phyloP scores from a whole-genome alignment of 345 rosid species.

The Moricandia moricandioides region DNA sequence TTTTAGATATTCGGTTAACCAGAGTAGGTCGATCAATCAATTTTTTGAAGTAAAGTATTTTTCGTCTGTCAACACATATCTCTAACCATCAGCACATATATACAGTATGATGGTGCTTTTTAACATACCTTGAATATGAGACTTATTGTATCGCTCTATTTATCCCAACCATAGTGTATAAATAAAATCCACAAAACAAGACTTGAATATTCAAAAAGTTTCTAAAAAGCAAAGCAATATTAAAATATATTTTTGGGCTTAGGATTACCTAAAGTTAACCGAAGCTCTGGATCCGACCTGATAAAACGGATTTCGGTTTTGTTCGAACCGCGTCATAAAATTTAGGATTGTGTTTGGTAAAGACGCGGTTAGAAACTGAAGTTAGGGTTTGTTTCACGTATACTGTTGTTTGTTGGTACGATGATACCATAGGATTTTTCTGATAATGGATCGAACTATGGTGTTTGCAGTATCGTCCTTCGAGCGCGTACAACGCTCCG shows the following conservation, averaged over 20 bases:
- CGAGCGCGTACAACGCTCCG: conserved; percentile 62
- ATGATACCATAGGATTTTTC: not conserved
- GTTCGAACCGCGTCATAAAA: not conserved
- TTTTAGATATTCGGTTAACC: not conserved
- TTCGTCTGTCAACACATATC: not conserved
- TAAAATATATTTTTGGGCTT: not conserved
- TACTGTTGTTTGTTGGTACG: not conserved
- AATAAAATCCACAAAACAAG: too few species aligned
- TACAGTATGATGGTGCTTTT: too few species aligned
- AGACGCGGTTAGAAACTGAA: not conserved
- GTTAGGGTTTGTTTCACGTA: not conserved
- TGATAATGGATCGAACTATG: conserved; percentile 2
- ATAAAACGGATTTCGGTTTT: not conserved
- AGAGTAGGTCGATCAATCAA: not conserved
- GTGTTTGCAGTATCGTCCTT: conserved; percentile 47
- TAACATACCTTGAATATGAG: too few species aligned
- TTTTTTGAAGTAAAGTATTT: not conserved
- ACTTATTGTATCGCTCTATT: too few species aligned
- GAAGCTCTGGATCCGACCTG: not conserved
- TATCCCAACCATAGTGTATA: too few species aligned
- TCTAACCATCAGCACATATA: not conserved
- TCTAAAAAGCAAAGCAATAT: not conserved
- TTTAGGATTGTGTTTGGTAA: not conserved
- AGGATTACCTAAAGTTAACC: too few species aligned
- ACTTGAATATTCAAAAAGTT: not conserved